These are phyloP conservation scores for Botrytis porri DNA, from an alignment of 2,329 filamentous ascomycete species.

Conservation along the genomic window DNA sequence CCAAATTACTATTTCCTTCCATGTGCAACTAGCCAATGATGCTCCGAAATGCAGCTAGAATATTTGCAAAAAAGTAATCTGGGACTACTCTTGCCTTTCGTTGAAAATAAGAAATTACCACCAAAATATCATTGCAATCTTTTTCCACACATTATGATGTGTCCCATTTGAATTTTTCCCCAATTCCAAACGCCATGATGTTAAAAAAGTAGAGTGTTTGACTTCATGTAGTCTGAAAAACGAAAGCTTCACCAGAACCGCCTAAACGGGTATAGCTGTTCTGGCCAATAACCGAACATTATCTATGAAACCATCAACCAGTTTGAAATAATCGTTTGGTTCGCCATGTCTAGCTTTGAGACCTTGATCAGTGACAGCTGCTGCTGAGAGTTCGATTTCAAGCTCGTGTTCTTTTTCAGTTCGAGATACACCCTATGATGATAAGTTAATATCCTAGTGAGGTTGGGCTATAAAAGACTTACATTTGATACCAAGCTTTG, in stretches of 20 bases:
- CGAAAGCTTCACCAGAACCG: not conserved
- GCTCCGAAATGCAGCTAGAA: not conserved
- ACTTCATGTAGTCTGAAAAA: not conserved
- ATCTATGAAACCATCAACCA: constrained; percentile 72
- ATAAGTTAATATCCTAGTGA: constrained; percentile 8
- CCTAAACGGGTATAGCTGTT: not conserved
- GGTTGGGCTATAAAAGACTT: constrained; percentile 22
- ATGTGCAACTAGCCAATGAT: not conserved
- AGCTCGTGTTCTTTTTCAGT: constrained; percentile 72
- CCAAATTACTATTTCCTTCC: not conserved
- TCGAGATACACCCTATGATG: constrained; percentile 28
- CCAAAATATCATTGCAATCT: not conserved
- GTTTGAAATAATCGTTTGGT: constrained; percentile 59
- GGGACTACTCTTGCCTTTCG: too few relatives aligned
- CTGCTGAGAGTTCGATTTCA: constrained; percentile 71
- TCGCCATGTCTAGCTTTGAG: constrained; percentile 48
- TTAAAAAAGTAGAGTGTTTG: not conserved
- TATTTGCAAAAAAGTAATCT: not conserved
- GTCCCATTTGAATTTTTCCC: not conserved
- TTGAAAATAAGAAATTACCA: not conserved
- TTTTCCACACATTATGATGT: constrained; percentile 2
- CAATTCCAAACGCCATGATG: not conserved
- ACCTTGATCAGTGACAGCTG: constrained; percentile 64
- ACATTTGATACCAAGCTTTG: constrained; percentile 61
- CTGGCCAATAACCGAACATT: constrained; percentile 47